Conservation (phyloP, 768 basidiomycete species). For the Agrocybe praecox region DNA sequence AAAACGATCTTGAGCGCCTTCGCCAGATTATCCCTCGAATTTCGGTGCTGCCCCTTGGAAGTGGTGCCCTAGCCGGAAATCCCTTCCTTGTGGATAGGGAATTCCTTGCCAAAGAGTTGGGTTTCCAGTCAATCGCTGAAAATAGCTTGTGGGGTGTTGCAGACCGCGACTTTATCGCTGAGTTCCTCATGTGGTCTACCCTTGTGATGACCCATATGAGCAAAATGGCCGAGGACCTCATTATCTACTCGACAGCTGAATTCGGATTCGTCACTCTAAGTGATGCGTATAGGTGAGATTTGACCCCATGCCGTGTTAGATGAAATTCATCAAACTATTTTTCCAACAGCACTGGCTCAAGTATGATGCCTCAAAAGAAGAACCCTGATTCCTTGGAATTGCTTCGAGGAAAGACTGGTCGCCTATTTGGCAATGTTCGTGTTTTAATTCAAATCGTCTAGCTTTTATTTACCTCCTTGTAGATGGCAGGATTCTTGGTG, state of each 20-base stretch:
- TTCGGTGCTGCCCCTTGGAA: conserved; percentile 92
- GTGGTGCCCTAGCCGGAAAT: conserved; percentile 95
- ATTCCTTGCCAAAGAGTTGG: conserved; percentile 88
- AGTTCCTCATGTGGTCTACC: conserved; percentile 96
- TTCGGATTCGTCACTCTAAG: conserved; percentile 96
- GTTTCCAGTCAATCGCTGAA: conserved; percentile 86
- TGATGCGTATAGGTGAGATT: conserved; percentile 91
- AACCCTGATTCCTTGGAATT: conserved; percentile 97
- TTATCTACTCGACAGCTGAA: conserved; percentile 96
- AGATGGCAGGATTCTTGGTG: conserved; percentile 99
- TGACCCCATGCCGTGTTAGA: neutral
- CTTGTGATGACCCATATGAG: conserved; percentile 93
- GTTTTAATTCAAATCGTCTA: neutral
- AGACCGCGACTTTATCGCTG: conserved; percentile 96
- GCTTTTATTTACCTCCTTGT: conserved; percentile 5
- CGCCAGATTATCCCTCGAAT: conserved; percentile 85
- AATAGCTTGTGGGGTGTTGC: conserved; percentile 97
- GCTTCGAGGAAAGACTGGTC: conserved; percentile 92
- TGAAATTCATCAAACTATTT: neutral
- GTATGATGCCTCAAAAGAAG: conserved; percentile 99
- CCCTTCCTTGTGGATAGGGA: conserved; percentile 94
- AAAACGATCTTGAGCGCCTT: conserved; percentile 85
- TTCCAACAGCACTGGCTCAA: conserved; percentile 84
- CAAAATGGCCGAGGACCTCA: conserved; percentile 93
- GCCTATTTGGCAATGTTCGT: conserved; percentile 88